Percentiles rank a stretch among this genome's conserved stretches.
phyloP scores from a whole-genome alignment of 352 stramenopile genomes.

The Globisporangium takayamanum region DNA sequence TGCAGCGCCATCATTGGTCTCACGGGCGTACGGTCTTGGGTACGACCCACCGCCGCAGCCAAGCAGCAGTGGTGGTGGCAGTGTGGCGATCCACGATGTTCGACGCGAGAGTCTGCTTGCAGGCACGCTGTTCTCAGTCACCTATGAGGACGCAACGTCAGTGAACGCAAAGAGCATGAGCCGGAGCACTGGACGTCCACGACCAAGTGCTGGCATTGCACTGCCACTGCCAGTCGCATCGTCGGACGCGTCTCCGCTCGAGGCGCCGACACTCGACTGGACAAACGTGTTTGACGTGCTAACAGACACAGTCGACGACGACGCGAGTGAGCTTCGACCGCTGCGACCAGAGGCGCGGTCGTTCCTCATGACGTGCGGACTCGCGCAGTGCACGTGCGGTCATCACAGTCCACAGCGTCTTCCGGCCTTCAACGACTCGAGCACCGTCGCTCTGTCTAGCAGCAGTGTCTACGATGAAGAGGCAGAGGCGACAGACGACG shows the following conservation, averaged over 20 bases:
- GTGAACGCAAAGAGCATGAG: neutral
- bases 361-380: slow-evolving; percentile 8
- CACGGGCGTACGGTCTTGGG: slow-evolving; percentile 1
- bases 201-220: neutral
- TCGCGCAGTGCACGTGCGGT: slow-evolving; percentile 4
- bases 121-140: neutral
- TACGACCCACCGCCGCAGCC: slow-evolving; percentile 6
- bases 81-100: too few species aligned
- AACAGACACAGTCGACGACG: slow-evolving; percentile 1
- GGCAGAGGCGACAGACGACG: neutral
- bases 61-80: neutral
- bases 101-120: too few species aligned
- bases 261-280: slow-evolving; percentile 7
- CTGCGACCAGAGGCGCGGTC: neutral
- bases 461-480: neutral
- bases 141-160: neutral
- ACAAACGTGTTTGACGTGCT: slow-evolving; percentile 11
- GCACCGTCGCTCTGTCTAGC: neutral
- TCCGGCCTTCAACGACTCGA: neutral
- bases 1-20: neutral
- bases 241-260: neutral
- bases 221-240: neutral
- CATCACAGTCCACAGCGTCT: neutral
- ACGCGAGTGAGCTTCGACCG: neutral
- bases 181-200: neutral